A percentile compares a stretch with the other conserved stretches of the same genome.
Conservation (phyloP, 805 yeast species). For the Saccharomycopsis microspora region DNA sequence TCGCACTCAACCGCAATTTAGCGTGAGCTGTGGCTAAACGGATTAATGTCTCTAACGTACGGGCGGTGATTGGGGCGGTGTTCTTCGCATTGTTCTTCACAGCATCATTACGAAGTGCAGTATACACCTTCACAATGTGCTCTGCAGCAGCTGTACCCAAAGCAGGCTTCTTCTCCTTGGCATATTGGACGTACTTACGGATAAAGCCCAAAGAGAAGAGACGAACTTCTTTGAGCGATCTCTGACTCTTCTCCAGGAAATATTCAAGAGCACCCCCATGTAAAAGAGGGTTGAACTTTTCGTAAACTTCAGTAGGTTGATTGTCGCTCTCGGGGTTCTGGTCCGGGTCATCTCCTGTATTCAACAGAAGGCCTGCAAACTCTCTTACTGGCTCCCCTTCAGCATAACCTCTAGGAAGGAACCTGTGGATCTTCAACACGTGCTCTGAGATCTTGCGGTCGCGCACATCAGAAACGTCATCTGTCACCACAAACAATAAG, state of each 20-base stretch:
- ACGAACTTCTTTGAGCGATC: slow-evolving; percentile 27
- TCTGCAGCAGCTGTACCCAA: slow-evolving; percentile 69
- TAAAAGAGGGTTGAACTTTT: slow-evolving; percentile 68
- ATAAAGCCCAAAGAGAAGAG: slow-evolving; percentile 73
- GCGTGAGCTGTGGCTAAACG: slow-evolving; percentile 96
- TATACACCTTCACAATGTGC: slow-evolving; percentile 68
- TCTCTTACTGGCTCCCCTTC: slow-evolving; percentile 95
- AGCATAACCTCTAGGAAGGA: slow-evolving; percentile 71
- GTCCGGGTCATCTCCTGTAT: slow-evolving; percentile 62
- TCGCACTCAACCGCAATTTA: slow-evolving; percentile 75
- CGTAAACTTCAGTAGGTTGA: slow-evolving; percentile 48
- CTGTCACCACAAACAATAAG: slow-evolving; percentile 88
- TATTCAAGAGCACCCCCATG: slow-evolving; percentile 63
- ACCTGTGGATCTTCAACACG: slow-evolving; percentile 88
- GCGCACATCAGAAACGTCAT: slow-evolving; percentile 75
- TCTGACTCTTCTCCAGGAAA: slow-evolving; percentile 23
- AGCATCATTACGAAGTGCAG: slow-evolving; percentile 70
- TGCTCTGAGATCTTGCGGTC: slow-evolving; percentile 90
- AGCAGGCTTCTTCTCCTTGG: slow-evolving; percentile 81
- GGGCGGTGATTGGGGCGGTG: slow-evolving; percentile 95
- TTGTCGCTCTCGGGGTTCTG: slow-evolving; percentile 34
- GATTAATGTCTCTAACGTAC: slow-evolving; percentile 91
- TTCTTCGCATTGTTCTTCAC: slow-evolving; percentile 50
- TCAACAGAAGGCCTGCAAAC: slow-evolving; percentile 51
- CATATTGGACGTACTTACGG: slow-evolving; percentile 87